Evolutionary conservation across 148 eudicot genomes (phyloP).

Genomic region (Limonium bicolor): DNA sequence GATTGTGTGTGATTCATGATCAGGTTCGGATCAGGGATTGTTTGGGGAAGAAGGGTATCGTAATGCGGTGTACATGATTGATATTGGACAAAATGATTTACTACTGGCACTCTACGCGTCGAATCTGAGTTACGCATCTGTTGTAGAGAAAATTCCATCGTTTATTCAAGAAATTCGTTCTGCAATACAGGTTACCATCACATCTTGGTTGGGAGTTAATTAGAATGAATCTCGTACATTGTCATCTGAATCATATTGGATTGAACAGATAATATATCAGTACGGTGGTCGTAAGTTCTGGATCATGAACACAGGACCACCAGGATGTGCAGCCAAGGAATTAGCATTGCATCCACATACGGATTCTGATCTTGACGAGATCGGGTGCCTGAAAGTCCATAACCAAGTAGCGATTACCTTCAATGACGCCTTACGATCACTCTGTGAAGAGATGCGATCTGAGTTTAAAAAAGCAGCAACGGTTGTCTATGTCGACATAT

Average conservation of each 20-base stretch:
- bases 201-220: no score
- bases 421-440: conserved; percentile 15
- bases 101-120: conserved; percentile 24
- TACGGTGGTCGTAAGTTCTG: conserved; percentile 29
- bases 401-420: conserved; percentile 25
- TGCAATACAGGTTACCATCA: conserved; percentile 17
- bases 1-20: not conserved
- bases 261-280: conserved; percentile 14
- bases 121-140: conserved; percentile 19
- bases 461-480: conserved; percentile 17
- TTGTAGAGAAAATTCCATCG: conserved; percentile 21
- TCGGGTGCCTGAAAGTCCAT: conserved; percentile 19
- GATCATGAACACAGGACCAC: conserved; percentile 40
- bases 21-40: conserved; percentile 11
- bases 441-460: conserved; percentile 12
- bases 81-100: conserved; percentile 29
- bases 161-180: conserved; percentile 23
- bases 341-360: conserved; percentile 20
- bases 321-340: conserved; percentile 32
- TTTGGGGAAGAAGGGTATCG: conserved; percentile 22
- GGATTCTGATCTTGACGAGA: conserved; percentile 13
- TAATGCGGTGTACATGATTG: conserved; percentile 24
- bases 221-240: not conserved
- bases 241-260: not conserved
- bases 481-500: conserved; percentile 25